These are phyloP conservation scores for Hygrophila difformis DNA, from an alignment of 257 asterid species.

Conservation along the genomic window DNA sequence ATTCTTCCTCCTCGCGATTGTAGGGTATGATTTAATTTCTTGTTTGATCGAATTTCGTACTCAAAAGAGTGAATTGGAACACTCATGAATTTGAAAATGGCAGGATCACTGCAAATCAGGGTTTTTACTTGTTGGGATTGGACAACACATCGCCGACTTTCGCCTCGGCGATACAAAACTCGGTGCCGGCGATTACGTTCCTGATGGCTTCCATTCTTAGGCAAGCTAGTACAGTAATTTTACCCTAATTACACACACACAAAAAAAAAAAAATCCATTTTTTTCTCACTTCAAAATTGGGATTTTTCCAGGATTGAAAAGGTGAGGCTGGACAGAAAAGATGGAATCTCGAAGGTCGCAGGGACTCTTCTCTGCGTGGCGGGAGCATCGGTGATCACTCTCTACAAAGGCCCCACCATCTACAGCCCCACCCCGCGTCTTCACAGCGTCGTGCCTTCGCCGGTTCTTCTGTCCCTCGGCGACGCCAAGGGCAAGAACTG, in stretches of 20 bases:
- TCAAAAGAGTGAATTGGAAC: no score
- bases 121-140: slow-evolving; percentile 76
- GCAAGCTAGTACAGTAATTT: slow-evolving; percentile 21
- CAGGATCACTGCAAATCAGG: slow-evolving; percentile 80
- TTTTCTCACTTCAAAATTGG: no score
- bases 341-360: slow-evolving; percentile 53
- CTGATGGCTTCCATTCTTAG: slow-evolving; percentile 59
- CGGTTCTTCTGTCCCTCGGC: slow-evolving; percentile 28
- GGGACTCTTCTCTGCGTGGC: slow-evolving; percentile 65
- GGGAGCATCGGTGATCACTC: slow-evolving; percentile 72
- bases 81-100: neutral
- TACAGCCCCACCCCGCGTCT: slow-evolving; percentile 50
- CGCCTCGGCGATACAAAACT: slow-evolving; percentile 77
- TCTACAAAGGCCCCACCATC: slow-evolving; percentile 65
- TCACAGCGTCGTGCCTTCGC: slow-evolving; percentile 9
- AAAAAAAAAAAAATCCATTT: neutral
- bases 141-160: slow-evolving; percentile 75
- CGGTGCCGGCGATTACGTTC: slow-evolving; percentile 78
- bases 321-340: slow-evolving; percentile 52
- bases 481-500: slow-evolving; percentile 59
- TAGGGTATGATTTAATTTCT: slow-evolving; percentile 38
- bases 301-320: slow-evolving; percentile 46
- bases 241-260: no score
- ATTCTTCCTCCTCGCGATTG: slow-evolving; percentile 67
- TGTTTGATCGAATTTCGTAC: neutral